Base-by-base conservation (phyloP, 2,329 filamentous ascomycete species). In the Nemania bipapillata region DNA sequence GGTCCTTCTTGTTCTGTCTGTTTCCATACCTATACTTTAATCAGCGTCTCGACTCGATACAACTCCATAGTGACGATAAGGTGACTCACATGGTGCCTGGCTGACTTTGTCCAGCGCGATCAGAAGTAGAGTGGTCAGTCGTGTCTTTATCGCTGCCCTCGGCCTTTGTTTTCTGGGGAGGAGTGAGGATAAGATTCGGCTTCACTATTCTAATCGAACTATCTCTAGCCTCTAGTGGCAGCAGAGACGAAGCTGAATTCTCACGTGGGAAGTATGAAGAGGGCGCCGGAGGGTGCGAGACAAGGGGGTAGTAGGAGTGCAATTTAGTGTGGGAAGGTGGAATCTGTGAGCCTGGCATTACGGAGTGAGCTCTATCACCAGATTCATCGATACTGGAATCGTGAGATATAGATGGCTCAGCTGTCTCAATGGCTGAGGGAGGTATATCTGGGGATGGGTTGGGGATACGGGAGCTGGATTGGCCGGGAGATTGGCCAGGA, bases 191-290 rank as follows among this genome's bases (percentile, higher is more conserved):
- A 30, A 70, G 50, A 11, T 71, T 26, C 2, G 70, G 70, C 26
- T 63, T 63, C 40, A 71, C 70, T 17, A 71, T 47, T 45, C 70
- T 60, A 37, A 71, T 71, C 5, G 67, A 70, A 12, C 12, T 56
- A 15, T 61, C 53, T 60, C 64, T 57, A n/a, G 45, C 26, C 30
- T 45, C 47, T 12, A 60, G 30, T 9, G 64, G 59, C 4, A 26
- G 35, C 4, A 63, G 40, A 63, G 57, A 60, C 11, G 35, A 53
- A 6, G 6, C 17, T 5, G 60, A 68, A 24, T 32, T 49, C 7
- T 63, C 61, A 4, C 42, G 63, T 22, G 42, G 37, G 28, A 66
- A 42, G 17, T 3, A 22, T 12, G 59, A 42, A 9, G 55, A 63
- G 42, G 65, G 35, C 22, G 54, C 28, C 7, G 40, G 40, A 26